These are phyloP conservation scores for Cucumis cinereus DNA, from an alignment of 306 rosid species.

Conservation along the genomic window DNA sequence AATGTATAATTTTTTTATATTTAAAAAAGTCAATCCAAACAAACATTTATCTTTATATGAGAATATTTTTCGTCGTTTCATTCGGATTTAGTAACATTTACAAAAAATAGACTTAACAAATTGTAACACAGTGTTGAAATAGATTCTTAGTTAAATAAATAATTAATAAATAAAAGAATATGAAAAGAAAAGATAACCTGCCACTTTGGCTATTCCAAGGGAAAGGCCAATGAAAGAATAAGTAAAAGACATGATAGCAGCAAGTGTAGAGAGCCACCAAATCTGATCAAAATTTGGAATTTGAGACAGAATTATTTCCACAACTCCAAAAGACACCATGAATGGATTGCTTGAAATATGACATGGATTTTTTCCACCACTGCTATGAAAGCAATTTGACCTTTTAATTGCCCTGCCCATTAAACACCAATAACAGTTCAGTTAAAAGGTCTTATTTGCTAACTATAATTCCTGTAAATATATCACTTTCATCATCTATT, in stretches of 20 bases:
- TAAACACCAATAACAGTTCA: not conserved
- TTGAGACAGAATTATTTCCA: conserved; percentile 34
- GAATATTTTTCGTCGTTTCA: no score
- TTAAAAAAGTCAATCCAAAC: no score
- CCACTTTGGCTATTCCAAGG: conserved; percentile 51
- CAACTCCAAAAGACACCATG: conserved; percentile 31
- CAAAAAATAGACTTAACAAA: no score
- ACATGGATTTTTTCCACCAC: conserved; percentile 27
- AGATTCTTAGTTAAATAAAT: no score
- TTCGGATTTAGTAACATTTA: no score
- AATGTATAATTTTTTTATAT: no score
- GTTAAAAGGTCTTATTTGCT: no score
- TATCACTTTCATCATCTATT: no score
- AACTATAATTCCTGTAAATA: no score
- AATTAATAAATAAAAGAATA: no score
- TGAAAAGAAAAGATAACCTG: conserved; percentile 18
- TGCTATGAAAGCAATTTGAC: conserved; percentile 34
- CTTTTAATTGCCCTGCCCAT: conserved; percentile 33
- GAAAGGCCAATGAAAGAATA: conserved; percentile 41
- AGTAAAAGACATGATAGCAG: conserved; percentile 54
- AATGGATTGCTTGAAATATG: conserved; percentile 36
- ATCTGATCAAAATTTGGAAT: conserved; percentile 53
- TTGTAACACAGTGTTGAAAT: no score
- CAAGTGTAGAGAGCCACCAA: conserved; percentile 58
- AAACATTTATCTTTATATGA: no score